These are phyloP conservation scores for Chernovozyma sophiae-reginae DNA, from an alignment of 1,139 yeast species.

Conservation along the genomic window DNA sequence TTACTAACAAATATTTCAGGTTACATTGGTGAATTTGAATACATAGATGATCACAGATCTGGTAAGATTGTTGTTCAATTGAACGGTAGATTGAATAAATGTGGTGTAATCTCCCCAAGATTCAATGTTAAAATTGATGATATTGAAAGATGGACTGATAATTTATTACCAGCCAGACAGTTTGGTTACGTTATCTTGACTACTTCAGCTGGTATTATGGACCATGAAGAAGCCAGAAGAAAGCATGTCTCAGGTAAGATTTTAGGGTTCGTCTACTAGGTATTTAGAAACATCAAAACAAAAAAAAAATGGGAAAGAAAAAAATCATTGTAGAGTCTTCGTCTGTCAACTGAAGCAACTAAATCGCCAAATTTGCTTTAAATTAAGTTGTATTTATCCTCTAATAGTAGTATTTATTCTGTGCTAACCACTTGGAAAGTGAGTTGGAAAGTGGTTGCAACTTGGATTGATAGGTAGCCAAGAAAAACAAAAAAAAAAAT, in stretches of 20 bases:
- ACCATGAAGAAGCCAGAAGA: slow-evolving; percentile 99
- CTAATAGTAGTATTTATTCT: no score
- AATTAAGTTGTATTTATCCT: no score
- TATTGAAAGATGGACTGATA: slow-evolving; percentile 97
- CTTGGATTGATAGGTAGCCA: no score
- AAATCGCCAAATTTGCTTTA: no score
- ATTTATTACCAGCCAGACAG: slow-evolving; percentile 97
- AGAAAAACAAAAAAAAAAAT: no score
- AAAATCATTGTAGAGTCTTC: no score
- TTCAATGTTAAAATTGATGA: slow-evolving; percentile 91
- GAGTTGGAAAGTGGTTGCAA: no score
- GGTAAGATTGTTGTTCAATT: slow-evolving; percentile 96
- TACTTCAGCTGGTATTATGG: slow-evolving; percentile 99
- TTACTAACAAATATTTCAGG: slow-evolving; percentile 36
- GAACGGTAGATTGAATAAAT: slow-evolving; percentile 97
- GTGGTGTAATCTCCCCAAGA: slow-evolving; percentile 98
- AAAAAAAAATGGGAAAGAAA: no score
- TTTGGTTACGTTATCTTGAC: slow-evolving; percentile 96
- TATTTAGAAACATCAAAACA: slow-evolving; percentile 1
- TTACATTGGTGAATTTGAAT: slow-evolving; percentile 98
- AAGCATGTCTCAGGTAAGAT: slow-evolving; percentile 99
- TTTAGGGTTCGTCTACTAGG: slow-evolving; percentile 90
- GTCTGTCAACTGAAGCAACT: no score
- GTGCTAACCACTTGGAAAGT: no score
- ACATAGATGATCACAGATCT: slow-evolving; percentile 98